phyloP scores from a whole-genome alignment of 1,139 yeast species.

The Scheffersomyces insectosa region DNA sequence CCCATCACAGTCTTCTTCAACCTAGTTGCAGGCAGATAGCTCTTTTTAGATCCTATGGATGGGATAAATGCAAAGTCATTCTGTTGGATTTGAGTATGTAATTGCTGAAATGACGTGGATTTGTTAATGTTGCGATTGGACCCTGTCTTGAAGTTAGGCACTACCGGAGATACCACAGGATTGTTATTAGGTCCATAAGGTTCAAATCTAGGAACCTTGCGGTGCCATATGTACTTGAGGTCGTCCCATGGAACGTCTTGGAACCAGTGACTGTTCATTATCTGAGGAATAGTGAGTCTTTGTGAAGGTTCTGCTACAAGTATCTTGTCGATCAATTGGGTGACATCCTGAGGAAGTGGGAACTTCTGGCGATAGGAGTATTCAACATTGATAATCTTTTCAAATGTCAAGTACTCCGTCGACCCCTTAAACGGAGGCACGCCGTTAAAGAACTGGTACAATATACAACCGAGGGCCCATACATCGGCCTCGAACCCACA shows the following conservation, averaged over 20 bases:
- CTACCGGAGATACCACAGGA: constrained; percentile 24
- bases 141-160: constrained; percentile 41
- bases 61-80: constrained; percentile 39
- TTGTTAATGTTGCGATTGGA: constrained; percentile 40
- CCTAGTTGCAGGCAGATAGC: constrained; percentile 37
- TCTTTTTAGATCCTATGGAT: constrained; percentile 25
- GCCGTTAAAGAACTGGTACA: constrained; percentile 92
- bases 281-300: constrained; percentile 36
- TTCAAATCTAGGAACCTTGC: constrained; percentile 50
- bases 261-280: constrained; percentile 41
- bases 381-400: constrained; percentile 82
- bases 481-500: constrained; percentile 89
- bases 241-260: constrained; percentile 45
- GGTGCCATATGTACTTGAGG: constrained; percentile 41
- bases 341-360: constrained; percentile 60
- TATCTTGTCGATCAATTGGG: constrained; percentile 69
- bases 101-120: constrained; percentile 41
- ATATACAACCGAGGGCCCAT: constrained; percentile 96
- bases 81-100: constrained; percentile 42
- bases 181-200: constrained; percentile 49
- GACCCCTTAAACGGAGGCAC: constrained; percentile 94
- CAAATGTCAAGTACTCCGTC: constrained; percentile 94
- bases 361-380: constrained; percentile 79
- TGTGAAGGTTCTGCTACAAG: constrained; percentile 49
- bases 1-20: constrained; percentile 21